Evolutionary conservation across 441 rosid genomes (phyloP), one percentile per base, ranked within the genome.

Genomic region (Eruca vesicaria): DNA sequence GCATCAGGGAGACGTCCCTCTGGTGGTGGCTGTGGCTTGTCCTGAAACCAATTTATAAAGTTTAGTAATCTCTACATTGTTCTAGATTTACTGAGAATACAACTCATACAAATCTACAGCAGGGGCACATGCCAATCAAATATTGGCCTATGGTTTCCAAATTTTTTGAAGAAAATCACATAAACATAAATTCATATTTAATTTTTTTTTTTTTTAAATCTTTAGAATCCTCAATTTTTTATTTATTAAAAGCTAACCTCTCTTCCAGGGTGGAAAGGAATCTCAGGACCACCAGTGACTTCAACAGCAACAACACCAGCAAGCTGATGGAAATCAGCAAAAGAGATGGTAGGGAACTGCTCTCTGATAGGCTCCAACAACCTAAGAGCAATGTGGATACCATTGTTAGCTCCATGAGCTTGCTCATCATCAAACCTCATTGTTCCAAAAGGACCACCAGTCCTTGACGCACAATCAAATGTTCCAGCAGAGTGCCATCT

Each of bases 401-500:
- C 99, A 64, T 57, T 82, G 88, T 94, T 94, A 28, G 99, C 98
- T 5, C 35, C 90, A 68, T 94, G 99, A 66, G 85, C 90, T 59
- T 83, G 85, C 84, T 94, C 99, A 0, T 65, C 88, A 0, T 82
- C 50, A 1, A 82, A 62, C 85, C 66, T 92, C 89, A 94, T 90
- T 53, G 99, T 94, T 9, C 98, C 99, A n/a, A 89, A 94, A 1
- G 99, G 99, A 35, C 98, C 99, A 3, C 99, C 99, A 8, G 96
- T 87, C 83, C 69, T 91, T 3, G 91, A 77, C 71, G 81, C 81
- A 71, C 86, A 89, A 66, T 95, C 99, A 63, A 58, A 95, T 0
- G 99, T 95, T 23, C 98, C 99, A 50, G 99, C 98, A 2, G 99
- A 92, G 88, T 95, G 99, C 99, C 99, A 90, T 26, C 99, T 95